These are phyloP conservation scores for Colletotrichum orbiculare DNA, from an alignment of 2,329 filamentous ascomycete genomes.

Conservation along the genomic window DNA sequence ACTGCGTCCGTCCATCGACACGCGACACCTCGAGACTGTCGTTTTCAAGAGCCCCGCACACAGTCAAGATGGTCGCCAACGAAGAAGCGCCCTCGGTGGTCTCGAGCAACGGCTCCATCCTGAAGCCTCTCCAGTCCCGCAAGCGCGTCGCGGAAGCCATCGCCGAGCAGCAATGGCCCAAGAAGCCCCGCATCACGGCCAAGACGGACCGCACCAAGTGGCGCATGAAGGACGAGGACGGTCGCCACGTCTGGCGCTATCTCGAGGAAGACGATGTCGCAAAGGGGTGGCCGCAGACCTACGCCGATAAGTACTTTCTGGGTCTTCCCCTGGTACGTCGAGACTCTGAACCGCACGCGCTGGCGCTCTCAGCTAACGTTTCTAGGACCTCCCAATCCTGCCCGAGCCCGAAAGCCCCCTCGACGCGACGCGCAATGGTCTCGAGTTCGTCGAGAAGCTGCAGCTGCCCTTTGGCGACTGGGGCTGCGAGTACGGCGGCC, in stretches of 20 bases:
- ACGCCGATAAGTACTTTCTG: slow-evolving; percentile 90
- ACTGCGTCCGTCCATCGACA: not conserved
- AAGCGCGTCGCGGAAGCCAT: slow-evolving; percentile 57
- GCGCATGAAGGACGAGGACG: slow-evolving; percentile 84
- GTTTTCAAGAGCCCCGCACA: not conserved
- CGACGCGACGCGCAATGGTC: slow-evolving; percentile 82
- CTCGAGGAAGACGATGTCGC: slow-evolving; percentile 77
- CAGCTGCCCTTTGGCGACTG: slow-evolving; percentile 92
- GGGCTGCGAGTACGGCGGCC: slow-evolving; percentile 97
- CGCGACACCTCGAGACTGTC: not conserved
- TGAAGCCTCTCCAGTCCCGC: slow-evolving; percentile 43
- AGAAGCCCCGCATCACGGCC: slow-evolving; percentile 59
- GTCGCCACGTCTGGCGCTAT: slow-evolving; percentile 95
- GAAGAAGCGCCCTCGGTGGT: slow-evolving; percentile 25
- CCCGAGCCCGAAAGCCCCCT: slow-evolving; percentile 77
- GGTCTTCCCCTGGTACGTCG: slow-evolving; percentile 78
- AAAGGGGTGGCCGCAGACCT: slow-evolving; percentile 84
- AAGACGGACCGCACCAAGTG: slow-evolving; percentile 85
- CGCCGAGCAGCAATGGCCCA: slow-evolving; percentile 50
- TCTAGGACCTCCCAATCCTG: slow-evolving; percentile 78
- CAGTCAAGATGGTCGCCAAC: slow-evolving; percentile 11
- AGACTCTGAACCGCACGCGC: not conserved
- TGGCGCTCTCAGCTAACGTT: slow-evolving; percentile 15
- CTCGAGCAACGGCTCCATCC: slow-evolving; percentile 27
- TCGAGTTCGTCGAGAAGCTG: slow-evolving; percentile 88